A percentile compares a stretch with the other conserved stretches of the same genome.
phyloP scores from a whole-genome alignment of 306 rosid genomes.

The Morella rubra region DNA sequence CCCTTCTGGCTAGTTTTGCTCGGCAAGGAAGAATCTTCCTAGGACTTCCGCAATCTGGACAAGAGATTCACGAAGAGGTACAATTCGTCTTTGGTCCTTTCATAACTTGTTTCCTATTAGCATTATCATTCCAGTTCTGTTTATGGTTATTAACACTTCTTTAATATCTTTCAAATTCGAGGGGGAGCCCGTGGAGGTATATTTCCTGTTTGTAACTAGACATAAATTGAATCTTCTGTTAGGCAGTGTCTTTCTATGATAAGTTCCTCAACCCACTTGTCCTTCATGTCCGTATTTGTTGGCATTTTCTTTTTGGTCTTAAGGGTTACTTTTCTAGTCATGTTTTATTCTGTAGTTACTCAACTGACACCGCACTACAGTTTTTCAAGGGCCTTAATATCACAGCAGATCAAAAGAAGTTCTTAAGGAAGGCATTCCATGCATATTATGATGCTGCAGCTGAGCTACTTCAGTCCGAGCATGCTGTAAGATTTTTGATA shows the following conservation, averaged over 20 bases:
- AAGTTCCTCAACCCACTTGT: not conserved
- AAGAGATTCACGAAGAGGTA: conserved; percentile 88
- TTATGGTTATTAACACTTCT: conserved; percentile 11
- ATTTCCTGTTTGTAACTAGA: conserved; percentile 9
- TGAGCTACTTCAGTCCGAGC: conserved; percentile 94
- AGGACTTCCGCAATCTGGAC: conserved; percentile 74
- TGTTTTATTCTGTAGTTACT: conserved; percentile 28
- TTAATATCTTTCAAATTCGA: conserved; percentile 11
- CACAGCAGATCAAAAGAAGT: conserved; percentile 88
- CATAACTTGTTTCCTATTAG: conserved; percentile 10
- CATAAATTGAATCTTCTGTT: not conserved
- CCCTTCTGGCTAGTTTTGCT: conserved; percentile 98
- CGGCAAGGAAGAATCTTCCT: conserved; percentile 94
- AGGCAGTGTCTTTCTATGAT: not conserved
- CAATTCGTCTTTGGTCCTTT: conserved; percentile 12
- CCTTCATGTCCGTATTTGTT: not conserved
- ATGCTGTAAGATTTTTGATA: conserved; percentile 61
- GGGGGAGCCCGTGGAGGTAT: not conserved
- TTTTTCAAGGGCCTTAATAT: conserved; percentile 86
- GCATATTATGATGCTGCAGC: conserved; percentile 82
- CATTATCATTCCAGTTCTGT: conserved; percentile 1
- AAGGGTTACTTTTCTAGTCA: conserved; percentile 10
- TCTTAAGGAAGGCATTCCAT: conserved; percentile 73
- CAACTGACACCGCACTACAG: conserved; percentile 54
- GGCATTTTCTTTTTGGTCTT: conserved; percentile 12